Percentiles rank a stretch among this genome's conserved stretches.
These are phyloP conservation scores for Mycena kentingensis DNA, from an alignment of 768 basidiomycete species.

Conservation along the genomic window DNA sequence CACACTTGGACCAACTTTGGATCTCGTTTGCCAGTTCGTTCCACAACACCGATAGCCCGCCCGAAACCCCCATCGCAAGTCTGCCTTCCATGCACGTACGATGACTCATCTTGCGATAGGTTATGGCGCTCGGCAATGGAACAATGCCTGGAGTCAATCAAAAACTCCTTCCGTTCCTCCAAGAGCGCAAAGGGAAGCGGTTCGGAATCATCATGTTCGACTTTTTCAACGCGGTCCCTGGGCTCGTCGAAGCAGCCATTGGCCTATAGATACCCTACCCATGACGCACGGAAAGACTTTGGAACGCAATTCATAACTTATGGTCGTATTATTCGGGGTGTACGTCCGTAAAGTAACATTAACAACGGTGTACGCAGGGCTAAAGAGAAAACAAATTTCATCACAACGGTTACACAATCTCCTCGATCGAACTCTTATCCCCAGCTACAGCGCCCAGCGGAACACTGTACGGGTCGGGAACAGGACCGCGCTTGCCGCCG, in stretches of 20 bases:
- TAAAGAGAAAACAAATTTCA: neutral
- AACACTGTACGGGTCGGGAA: neutral
- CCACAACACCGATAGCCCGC: conserved; percentile 35
- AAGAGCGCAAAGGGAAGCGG: conserved; percentile 42
- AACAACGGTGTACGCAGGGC: neutral
- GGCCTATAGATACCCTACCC: conserved; percentile 28
- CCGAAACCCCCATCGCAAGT: conserved; percentile 36
- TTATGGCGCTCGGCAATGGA: conserved; percentile 47
- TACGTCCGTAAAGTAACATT: too few species aligned
- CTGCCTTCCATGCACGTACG: neutral
- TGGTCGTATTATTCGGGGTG: too few species aligned
- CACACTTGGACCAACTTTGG: conserved; percentile 44
- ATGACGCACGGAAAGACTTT: too few species aligned
- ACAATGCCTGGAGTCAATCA: conserved; percentile 45
- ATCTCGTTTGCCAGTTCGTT: conserved; percentile 52
- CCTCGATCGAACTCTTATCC: neutral
- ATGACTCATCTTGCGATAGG: conserved; percentile 26
- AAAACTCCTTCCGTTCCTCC: conserved; percentile 45
- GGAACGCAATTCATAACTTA: too few species aligned
- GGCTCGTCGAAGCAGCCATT: conserved; percentile 48
- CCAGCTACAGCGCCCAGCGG: neutral
- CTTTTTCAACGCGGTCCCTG: conserved; percentile 49
- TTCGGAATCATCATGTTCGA: conserved; percentile 53
- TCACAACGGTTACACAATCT: neutral
- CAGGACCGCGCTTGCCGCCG: neutral